Evolutionary conservation across 1,284 basidiomycete genomes (phyloP).

Genomic region (Cryptococcus depauperatus): DNA sequence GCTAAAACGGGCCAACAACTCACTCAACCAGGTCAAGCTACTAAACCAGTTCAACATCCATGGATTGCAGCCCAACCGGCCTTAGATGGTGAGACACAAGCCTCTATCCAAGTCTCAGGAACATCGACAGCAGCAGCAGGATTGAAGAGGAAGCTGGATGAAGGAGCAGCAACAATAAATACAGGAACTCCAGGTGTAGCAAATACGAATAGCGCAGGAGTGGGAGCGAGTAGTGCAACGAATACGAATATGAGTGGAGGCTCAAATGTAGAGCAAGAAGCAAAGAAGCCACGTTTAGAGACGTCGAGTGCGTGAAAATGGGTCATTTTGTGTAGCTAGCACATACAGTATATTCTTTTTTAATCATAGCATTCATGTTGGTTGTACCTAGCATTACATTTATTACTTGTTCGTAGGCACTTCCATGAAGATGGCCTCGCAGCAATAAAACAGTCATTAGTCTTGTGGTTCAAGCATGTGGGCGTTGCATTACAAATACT

Average conservation of each 20-base stretch:
- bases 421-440: no score
- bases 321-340: not conserved
- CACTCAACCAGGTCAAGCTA: no score
- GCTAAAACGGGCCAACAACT: not conserved
- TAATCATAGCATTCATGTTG: not conserved
- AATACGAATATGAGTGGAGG: not conserved
- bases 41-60: no score
- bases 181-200: not conserved
- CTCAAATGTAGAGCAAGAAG: slow-evolving; percentile 10
- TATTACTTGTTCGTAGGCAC: no score
- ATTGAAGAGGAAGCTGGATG: slow-evolving; percentile 24
- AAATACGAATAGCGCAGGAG: not conserved
- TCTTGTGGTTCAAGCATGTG: not conserved
- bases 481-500: not conserved
- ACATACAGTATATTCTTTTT: not conserved
- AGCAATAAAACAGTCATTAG: no score
- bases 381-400: slow-evolving; percentile 12
- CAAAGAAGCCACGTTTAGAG: slow-evolving; percentile 26
- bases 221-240: not conserved
- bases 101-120: not conserved
- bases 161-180: slow-evolving; percentile 1
- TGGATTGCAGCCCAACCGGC: no score
- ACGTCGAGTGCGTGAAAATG: slow-evolving; percentile 8
- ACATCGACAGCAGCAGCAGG: slow-evolving; percentile 3
- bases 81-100: no score